A percentile compares a stretch with the other conserved stretches of the same genome.
Conservation (phyloP, 352 stramenopile species). For the Phytopythium sindhum region DNA sequence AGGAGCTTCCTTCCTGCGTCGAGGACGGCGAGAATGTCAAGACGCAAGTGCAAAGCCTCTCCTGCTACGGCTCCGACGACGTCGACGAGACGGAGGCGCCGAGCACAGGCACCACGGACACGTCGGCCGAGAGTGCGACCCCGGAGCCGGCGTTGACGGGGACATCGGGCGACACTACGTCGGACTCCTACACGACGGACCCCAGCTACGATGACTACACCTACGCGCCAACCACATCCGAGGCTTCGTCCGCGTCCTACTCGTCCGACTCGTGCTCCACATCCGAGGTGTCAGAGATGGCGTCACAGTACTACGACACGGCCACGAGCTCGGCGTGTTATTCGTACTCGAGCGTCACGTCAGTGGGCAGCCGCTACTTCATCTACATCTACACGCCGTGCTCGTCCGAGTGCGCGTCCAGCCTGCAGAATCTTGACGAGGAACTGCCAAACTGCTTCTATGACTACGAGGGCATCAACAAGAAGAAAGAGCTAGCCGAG, state of each 20-base stretch:
- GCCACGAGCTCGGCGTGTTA: conserved; percentile 23
- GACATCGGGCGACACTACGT: neutral
- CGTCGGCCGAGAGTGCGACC: neutral
- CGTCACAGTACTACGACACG: conserved; percentile 12
- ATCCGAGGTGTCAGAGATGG: conserved; percentile 15
- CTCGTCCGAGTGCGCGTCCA: conserved; percentile 18
- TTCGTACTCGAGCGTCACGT: conserved; percentile 12
- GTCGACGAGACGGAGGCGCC: neutral
- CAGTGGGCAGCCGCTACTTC: neutral
- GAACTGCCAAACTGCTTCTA: conserved; percentile 32
- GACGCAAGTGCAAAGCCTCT: conserved; percentile 4
- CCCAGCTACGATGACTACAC: conserved; percentile 1
- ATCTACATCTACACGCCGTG: conserved; percentile 28
- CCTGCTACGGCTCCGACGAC: conserved; percentile 3
- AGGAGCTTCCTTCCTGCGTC: conserved; percentile 19
- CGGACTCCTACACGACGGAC: neutral
- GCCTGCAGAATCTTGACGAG: conserved; percentile 13
- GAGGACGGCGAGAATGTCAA: conserved; percentile 4
- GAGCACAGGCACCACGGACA: neutral
- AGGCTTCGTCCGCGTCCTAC: neutral
- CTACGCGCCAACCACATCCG: neutral
- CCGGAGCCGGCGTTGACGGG: neutral
- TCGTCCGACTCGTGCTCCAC: neutral
- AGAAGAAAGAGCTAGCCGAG: conserved; percentile 18
- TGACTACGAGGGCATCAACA: conserved; percentile 27